A percentile compares a stretch with the other conserved stretches of the same genome.
Conservation (phyloP, 23 red algal genomes). For the Gracilariopsis chorda region DNA sequence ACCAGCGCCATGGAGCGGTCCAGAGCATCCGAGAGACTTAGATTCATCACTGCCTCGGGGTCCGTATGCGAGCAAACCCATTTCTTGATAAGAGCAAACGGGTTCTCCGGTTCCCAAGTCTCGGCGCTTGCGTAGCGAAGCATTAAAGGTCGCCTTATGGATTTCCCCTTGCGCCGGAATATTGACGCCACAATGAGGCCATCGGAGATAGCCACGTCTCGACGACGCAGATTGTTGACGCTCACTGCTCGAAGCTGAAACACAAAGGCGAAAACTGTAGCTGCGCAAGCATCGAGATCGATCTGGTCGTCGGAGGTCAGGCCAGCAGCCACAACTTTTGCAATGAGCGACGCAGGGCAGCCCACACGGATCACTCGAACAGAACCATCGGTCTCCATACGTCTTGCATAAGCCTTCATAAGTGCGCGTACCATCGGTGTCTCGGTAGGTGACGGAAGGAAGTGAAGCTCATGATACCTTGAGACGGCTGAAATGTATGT, state of each 20-base stretch:
- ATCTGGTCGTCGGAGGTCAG: not conserved
- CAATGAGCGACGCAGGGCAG: not conserved
- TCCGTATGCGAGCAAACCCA: too few relatives aligned
- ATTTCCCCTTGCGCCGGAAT: too few relatives aligned
- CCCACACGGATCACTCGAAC: not conserved
- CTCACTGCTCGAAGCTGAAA: constrained; percentile 14
- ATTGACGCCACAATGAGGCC: too few relatives aligned
- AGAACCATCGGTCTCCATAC: not conserved
- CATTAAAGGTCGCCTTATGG: too few relatives aligned
- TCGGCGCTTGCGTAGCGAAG: too few relatives aligned
- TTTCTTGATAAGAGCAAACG: too few relatives aligned
- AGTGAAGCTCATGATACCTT: not conserved
- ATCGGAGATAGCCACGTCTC: too few relatives aligned
- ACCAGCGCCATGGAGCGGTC: too few relatives aligned
- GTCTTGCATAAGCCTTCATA: not conserved
- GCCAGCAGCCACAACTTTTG: not conserved
- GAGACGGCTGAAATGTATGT: constrained; percentile 15
- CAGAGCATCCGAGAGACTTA: too few relatives aligned
- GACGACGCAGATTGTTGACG: not conserved
- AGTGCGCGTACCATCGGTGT: not conserved
- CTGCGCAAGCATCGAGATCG: not conserved
- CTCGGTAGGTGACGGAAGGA: not conserved
- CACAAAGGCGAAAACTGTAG: not conserved
- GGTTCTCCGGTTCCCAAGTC: too few relatives aligned
- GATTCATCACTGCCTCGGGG: too few relatives aligned